Evolutionary conservation across 148 eudicot species (phyloP), one percentile per base, ranked within the genome.

Genomic region (Amaranthus hypochondriacus): DNA sequence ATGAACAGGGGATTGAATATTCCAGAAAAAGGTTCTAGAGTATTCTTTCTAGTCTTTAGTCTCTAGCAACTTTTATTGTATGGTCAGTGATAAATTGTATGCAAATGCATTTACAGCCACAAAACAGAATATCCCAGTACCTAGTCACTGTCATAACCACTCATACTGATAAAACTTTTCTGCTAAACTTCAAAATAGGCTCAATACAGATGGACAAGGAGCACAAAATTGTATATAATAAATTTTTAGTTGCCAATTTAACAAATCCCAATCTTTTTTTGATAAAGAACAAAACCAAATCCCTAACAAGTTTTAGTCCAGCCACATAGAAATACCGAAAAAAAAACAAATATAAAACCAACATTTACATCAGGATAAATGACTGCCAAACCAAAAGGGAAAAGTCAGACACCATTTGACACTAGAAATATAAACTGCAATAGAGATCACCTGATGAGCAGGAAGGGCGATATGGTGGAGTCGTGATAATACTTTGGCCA

Each of bases 101-200:
- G 57, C 71, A 62, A 60, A 62, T 68, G 66, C 65, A 56, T 71
- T 71, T 71, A 72, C 76, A 78, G 58, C 80, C 76, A 78, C 76
- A 66, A 64, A 71, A 48, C 59, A 8, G 21, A 43, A 53, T 57
- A 66, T 66, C 53, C 67, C 52, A 57, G 15, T 48, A 14, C 6
- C 7, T 47, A 3, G 76, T 78, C 80, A 66, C 47, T 72, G 43
- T 78, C 75, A 65, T 5, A 9, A n/a, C 28, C 67, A 73, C 53
- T 42, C 5, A 52, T 72, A 53, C 60, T 47, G 9, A 47, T 48
- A 3, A 70, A n/a, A 8, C 13, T 46, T 47, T 64, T 69, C 7
- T 54, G 59, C 13, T 28, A 47, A 50, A 69, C 42, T n/a, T n/a
- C 13, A 9, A 43, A 28, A 28, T 28, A 28, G 39, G 39, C 39